phyloP scores from a whole-genome alignment of 441 rosid species.

The Pelargonium fulgidum region DNA sequence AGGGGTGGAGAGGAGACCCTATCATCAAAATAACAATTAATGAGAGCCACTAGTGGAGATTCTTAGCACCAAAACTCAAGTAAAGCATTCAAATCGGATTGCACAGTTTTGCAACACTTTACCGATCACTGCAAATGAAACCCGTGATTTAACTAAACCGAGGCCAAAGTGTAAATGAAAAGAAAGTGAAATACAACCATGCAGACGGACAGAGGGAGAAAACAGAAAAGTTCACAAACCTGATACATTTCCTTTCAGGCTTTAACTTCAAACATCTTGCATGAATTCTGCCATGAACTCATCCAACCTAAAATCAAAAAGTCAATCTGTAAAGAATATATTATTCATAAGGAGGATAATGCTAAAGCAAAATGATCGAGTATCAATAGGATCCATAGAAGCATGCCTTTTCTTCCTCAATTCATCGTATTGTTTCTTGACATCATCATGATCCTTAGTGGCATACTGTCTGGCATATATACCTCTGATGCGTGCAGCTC shows the following conservation, averaged over 20 bases:
- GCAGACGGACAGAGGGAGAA: not conserved
- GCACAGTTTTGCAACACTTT: not conserved
- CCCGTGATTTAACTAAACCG: not conserved
- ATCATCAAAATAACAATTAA: too few relatives aligned
- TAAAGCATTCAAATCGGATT: not conserved
- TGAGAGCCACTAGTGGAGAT: not conserved
- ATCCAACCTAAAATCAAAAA: constrained; percentile 58
- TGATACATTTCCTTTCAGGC: constrained; percentile 99
- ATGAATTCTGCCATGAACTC: constrained; percentile 97
- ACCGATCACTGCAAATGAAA: not conserved
- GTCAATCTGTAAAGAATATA: constrained; percentile 20
- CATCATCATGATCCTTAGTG: constrained; percentile 76
- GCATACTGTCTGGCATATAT: constrained; percentile 32
- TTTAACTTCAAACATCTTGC: constrained; percentile 84
- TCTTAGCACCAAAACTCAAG: not conserved
- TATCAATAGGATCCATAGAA: constrained; percentile 9
- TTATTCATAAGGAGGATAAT: constrained; percentile 9
- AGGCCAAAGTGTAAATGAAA: not conserved
- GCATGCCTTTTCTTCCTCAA: constrained; percentile 73
- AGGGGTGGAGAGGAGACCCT: too few relatives aligned
- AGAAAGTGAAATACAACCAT: not conserved
- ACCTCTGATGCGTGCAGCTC: constrained; percentile 84
- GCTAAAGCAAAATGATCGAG: not conserved
- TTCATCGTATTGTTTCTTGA: constrained; percentile 78
- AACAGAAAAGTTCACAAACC: constrained; percentile 38